phyloP scores from a whole-genome alignment of 1,284 basidiomycete genomes.

The Melampsora americana region DNA sequence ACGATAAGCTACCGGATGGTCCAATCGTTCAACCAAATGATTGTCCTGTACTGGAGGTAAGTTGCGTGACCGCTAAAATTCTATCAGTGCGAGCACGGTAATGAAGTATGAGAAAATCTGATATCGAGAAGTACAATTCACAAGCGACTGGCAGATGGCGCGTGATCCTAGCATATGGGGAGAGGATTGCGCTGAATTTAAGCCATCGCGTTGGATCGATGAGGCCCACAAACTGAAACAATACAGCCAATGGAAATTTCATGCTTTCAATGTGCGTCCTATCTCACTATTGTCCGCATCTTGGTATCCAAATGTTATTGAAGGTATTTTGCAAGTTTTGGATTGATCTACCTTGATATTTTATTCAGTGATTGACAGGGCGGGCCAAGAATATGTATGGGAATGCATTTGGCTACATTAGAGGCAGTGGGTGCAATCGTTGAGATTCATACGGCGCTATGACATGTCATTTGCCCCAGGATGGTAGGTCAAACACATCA shows the following conservation, averaged over 20 bases:
- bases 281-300: not conserved
- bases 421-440: constrained; percentile 46
- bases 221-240: constrained; percentile 42
- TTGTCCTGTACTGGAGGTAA: constrained; percentile 20
- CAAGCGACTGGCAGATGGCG: constrained; percentile 47
- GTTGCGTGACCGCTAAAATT: not conserved
- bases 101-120: not conserved
- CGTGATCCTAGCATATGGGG: constrained; percentile 47
- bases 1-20: constrained; percentile 48
- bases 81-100: too few relatives aligned
- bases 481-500: constrained; percentile 25
- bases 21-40: constrained; percentile 47
- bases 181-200: constrained; percentile 46
- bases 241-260: constrained; percentile 46
- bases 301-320: not conserved
- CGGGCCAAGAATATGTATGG: constrained; percentile 46
- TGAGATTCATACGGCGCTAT: constrained; percentile 42
- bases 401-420: constrained; percentile 47
- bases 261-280: constrained; percentile 48
- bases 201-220: constrained; percentile 48
- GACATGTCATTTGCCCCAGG: constrained; percentile 45
- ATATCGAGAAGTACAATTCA: constrained; percentile 8
- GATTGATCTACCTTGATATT: not conserved
- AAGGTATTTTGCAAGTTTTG: not conserved
- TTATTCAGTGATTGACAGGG: constrained; percentile 1